Conservation (phyloP, 176 grass and related monocot genomes). For the Metroxylon sagu region DNA sequence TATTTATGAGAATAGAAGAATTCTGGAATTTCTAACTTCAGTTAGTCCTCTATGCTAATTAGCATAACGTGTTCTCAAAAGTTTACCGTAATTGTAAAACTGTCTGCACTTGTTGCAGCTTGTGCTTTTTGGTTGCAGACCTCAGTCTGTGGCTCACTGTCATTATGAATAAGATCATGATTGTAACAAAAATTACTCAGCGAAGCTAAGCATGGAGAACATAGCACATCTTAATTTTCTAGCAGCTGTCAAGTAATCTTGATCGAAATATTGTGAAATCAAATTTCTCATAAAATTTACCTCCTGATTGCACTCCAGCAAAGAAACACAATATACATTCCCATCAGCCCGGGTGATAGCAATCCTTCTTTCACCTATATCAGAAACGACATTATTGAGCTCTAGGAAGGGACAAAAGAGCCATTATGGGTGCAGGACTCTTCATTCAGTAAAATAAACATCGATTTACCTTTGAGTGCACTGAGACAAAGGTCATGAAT, state of each 20-base stretch:
- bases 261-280: too few species aligned
- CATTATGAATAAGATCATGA: background rate
- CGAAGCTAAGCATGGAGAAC: too few species aligned
- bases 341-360: conserved; percentile 79
- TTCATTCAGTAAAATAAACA: background rate
- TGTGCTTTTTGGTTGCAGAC: conserved; percentile 68
- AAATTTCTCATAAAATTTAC: conserved; percentile 17
- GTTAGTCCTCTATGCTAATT: too few species aligned
- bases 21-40: too few species aligned
- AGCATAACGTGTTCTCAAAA: background rate
- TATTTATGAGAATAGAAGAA: too few species aligned
- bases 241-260: too few species aligned
- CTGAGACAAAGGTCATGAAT: conserved; percentile 63
- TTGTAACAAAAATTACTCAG: too few species aligned
- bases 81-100: conserved; percentile 78
- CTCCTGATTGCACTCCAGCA: conserved; percentile 91
- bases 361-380: conserved; percentile 71
- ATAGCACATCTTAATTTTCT: too few species aligned
- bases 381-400: background rate
- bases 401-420: too few species aligned
- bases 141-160: conserved; percentile 79
- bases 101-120: conserved; percentile 58
- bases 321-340: conserved; percentile 80
- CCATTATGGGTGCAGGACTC: too few species aligned
- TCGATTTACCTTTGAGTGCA: conserved; percentile 49